Conservation (phyloP, 108 stramenopile genomes). For the Pelagomonas calceolata region DNA sequence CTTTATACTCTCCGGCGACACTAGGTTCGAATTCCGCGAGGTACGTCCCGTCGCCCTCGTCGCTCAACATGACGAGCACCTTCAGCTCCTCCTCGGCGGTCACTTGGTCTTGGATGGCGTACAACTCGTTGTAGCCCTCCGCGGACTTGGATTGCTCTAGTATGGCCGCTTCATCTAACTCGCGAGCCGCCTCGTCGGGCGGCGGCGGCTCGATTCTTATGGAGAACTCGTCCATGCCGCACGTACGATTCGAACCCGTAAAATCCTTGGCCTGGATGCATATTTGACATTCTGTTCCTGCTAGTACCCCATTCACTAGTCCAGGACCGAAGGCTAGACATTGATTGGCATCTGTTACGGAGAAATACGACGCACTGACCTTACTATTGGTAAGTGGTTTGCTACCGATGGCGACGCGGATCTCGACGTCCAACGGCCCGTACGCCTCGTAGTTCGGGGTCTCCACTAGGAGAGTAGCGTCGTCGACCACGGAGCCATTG, state of each 20-base stretch:
- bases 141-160: slow-evolving; percentile 25
- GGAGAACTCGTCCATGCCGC: slow-evolving; percentile 62
- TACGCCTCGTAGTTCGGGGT: slow-evolving; percentile 54
- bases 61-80: slow-evolving; percentile 20
- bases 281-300: slow-evolving; percentile 37
- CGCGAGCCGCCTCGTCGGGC: slow-evolving; percentile 9
- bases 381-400: slow-evolving; percentile 51
- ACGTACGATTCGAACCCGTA: slow-evolving; percentile 39
- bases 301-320: slow-evolving; percentile 37
- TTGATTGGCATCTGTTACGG: slow-evolving; percentile 48
- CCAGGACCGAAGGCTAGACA: slow-evolving; percentile 66
- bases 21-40: slow-evolving; percentile 40
- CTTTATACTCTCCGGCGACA: slow-evolving; percentile 33
- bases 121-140: not conserved
- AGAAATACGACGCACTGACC: slow-evolving; percentile 49
- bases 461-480: slow-evolving; percentile 34
- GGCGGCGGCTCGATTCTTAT: slow-evolving; percentile 20
- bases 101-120: not conserved
- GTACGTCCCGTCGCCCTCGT: slow-evolving; percentile 58
- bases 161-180: slow-evolving; percentile 15
- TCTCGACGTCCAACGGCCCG: slow-evolving; percentile 48
- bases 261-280: slow-evolving; percentile 59
- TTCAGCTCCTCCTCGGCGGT: not conserved
- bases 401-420: slow-evolving; percentile 47
- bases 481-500: slow-evolving; percentile 36